These are phyloP conservation scores for Raphanus raphanistrum DNA, from an alignment of 345 rosid genomes.

Conservation along the genomic window DNA sequence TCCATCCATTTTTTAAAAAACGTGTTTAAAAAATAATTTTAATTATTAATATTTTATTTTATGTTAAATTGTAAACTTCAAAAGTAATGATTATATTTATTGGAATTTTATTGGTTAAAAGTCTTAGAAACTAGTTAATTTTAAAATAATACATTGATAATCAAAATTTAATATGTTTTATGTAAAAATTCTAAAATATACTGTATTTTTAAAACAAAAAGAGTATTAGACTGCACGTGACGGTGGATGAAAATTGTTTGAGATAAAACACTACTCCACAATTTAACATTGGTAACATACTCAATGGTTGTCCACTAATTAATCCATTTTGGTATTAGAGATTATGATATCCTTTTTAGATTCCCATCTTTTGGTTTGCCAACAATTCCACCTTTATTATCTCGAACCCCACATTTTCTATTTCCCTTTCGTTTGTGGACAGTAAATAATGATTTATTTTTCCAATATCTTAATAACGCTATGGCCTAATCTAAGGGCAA, in stretches of 20 bases:
- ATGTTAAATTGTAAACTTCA: too few species aligned
- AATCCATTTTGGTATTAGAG: constrained; percentile 14
- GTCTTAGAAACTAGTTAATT: not conserved
- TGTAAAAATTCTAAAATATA: too few species aligned
- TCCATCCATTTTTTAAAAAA: not conserved
- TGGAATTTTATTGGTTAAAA: not conserved
- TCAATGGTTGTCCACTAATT: constrained; percentile 40
- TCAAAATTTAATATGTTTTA: too few species aligned
- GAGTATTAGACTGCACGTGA: constrained; percentile 14
- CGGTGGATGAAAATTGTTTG: not conserved
- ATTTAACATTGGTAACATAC: constrained; percentile 20
- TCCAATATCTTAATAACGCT: constrained; percentile 5
- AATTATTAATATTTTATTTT: too few species aligned
- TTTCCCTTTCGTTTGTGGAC: constrained; percentile 8
- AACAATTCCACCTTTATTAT: constrained; percentile 24
- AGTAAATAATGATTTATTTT: constrained; percentile 17
- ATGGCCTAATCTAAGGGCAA: not conserved
- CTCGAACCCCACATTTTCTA: constrained; percentile 32
- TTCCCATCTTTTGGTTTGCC: constrained; percentile 19
- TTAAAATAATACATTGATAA: not conserved
- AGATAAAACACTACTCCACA: not conserved
- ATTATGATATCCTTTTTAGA: constrained; percentile 25
- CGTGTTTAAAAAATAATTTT: not conserved
- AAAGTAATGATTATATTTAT: too few species aligned
- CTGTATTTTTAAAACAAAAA: not conserved